Percentiles rank a stretch among this genome's conserved stretches.
phyloP scores from a whole-genome alignment of 2,329 filamentous ascomycete genomes.

The Pseudogymnoascus pannorum region DNA sequence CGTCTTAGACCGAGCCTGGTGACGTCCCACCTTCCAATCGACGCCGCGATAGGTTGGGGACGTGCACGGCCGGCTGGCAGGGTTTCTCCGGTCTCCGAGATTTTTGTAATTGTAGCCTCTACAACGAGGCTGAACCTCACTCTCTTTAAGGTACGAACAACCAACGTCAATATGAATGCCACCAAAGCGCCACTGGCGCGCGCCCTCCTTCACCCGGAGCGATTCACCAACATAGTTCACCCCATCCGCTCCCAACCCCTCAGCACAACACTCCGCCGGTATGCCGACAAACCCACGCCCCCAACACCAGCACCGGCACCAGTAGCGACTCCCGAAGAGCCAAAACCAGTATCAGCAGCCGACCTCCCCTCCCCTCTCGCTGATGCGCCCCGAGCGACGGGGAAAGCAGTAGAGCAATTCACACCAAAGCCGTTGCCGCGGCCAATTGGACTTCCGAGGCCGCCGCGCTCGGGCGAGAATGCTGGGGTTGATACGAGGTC shows the following conservation, averaged over 20 bases:
- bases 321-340: slow-evolving; percentile 11
- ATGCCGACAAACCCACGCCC: neutral
- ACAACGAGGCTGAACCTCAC: neutral
- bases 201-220: neutral
- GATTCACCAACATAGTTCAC: neutral
- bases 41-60: neutral
- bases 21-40: neutral
- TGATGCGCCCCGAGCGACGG: slow-evolving; percentile 53
- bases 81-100: neutral
- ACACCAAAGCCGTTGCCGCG: slow-evolving; percentile 54
- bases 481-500: slow-evolving; percentile 65
- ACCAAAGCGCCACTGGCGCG: slow-evolving; percentile 1
- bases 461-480: slow-evolving; percentile 74
- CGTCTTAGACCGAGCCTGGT: slow-evolving; percentile 3
- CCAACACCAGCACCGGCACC: slow-evolving; percentile 9
- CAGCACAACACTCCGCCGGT: slow-evolving; percentile 1
- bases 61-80: neutral
- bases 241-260: neutral
- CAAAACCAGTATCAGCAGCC: slow-evolving; percentile 12
- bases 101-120: neutral
- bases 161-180: neutral
- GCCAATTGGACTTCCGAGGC: slow-evolving; percentile 73
- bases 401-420: slow-evolving; percentile 47
- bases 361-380: slow-evolving; percentile 41
- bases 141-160: neutral